Base-by-base conservation (phyloP, 2,329 filamentous ascomycete species). In the Lasiodiplodia theobromae region DNA sequence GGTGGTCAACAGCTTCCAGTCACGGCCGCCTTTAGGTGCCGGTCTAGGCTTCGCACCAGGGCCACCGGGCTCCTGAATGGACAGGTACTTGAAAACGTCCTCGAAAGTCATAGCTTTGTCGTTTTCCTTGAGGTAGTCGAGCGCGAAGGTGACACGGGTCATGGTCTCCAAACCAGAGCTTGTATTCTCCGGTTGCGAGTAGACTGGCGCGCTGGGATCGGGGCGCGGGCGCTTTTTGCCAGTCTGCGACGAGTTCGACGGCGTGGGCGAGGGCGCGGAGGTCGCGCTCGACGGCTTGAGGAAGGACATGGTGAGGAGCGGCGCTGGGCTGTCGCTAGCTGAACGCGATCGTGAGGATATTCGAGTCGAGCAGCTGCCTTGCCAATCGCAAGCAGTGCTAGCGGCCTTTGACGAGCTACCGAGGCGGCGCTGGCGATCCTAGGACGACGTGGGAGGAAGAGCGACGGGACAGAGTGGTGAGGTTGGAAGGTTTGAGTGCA, bases 121-220 rank as follows among this genome's bases (percentile, higher is more conserved):
- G 21, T 63, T 69, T 49, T 69, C 60, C 53, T 88, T 88, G 81
- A 97, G 88, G 77, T 93, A 92, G 71, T 94, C 89, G 77, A 97
- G 90, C 23, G 93, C 93, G 81, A 94, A 97, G 69, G 91, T 88
- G 77, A 97, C 90, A 79, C 97, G 92, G 14, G 94, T 96, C 83
- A 93, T 90, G 78, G 96, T 89, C 79, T 95, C 91, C 70, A 86
- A 86, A 72, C 94, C 93, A 65, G 90, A 92, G 76, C 90, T 91
- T 18, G 89, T 92, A 75, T 91, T 89, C 71, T 87, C 86, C 23
- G 92, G 92, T 81, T 94, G 92, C 68, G 92, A 94, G 81, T 90
- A 95, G 66, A 66, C 87, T 66, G 92, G 84, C 8, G 85, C 82
- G 62, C 65, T 86, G 18, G 69, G 70, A 40, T 74, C 86, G 60